phyloP scores from a whole-genome alignment of 2,329 filamentous ascomycete genomes.

The Sporothrix brasiliensis region DNA sequence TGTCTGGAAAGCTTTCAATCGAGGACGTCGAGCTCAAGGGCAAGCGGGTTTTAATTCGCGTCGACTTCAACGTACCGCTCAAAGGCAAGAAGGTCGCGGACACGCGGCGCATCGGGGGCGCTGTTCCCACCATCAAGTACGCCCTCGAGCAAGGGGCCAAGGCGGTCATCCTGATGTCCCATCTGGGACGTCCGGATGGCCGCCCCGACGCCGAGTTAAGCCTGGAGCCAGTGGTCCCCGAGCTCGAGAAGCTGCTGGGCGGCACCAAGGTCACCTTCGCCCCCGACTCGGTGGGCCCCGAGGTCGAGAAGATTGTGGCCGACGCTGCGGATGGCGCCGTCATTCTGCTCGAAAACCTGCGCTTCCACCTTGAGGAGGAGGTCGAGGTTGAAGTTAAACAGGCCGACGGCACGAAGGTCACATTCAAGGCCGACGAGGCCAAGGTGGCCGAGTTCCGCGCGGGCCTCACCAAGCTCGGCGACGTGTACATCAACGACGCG shows the following conservation, averaged over 20 bases:
- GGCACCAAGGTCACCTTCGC: slow-evolving; percentile 83
- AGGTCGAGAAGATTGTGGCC: slow-evolving; percentile 88
- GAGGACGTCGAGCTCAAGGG: slow-evolving; percentile 94
- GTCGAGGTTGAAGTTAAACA: too few relatives aligned
- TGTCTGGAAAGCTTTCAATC: too few relatives aligned
- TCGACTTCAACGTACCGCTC: slow-evolving; percentile 99
- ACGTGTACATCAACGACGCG: slow-evolving; percentile 97
- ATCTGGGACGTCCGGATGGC: slow-evolving; percentile 94
- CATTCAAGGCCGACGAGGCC: slow-evolving; percentile 96
- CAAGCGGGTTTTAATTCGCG: slow-evolving; percentile 97
- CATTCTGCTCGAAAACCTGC: slow-evolving; percentile 93
- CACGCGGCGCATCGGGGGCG: slow-evolving; percentile 96
- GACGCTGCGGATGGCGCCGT: slow-evolving; percentile 79
- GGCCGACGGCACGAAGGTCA: too few relatives aligned
- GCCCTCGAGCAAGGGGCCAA: slow-evolving; percentile 88
- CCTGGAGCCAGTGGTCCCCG: slow-evolving; percentile 84
- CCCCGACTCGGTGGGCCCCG: slow-evolving; percentile 84
- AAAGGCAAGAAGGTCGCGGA: slow-evolving; percentile 95
- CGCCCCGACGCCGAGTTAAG: slow-evolving; percentile 91
- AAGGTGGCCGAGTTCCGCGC: slow-evolving; percentile 93
- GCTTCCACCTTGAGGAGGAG: slow-evolving; percentile 97
- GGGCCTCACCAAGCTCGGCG: slow-evolving; percentile 89
- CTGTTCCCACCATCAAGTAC: slow-evolving; percentile 92
- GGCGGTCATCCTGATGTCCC: slow-evolving; percentile 95
- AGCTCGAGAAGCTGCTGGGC: slow-evolving; percentile 85